phyloP scores from a whole-genome alignment of 1,139 yeast species.

The Suhomyces bolitotheri region DNA sequence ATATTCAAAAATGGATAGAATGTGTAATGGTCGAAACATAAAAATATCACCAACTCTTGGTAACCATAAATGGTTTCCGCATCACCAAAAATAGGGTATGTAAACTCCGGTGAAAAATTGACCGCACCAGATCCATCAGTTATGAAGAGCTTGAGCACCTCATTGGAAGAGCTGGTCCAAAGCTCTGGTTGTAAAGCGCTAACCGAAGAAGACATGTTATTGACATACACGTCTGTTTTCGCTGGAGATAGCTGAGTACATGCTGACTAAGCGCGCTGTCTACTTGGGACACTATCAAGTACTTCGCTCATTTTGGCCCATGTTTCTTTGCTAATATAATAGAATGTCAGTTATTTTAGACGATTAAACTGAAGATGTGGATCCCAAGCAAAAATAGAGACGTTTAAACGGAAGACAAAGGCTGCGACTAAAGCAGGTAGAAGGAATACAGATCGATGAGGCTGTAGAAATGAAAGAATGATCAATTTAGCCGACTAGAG shows the following conservation, averaged over 20 bases:
- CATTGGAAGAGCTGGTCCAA: conserved; percentile 20
- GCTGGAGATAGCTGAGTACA: background rate
- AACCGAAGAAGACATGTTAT: conserved; percentile 9
- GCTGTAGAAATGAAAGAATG: no score
- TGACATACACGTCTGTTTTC: conserved; percentile 5
- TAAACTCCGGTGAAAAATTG: conserved; percentile 68
- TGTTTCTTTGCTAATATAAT: no score
- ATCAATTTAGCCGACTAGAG: no score
- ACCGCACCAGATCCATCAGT: conserved; percentile 59
- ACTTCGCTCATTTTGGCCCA: no score
- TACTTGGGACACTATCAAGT: no score
- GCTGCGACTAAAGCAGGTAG: no score
- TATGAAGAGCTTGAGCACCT: conserved; percentile 21
- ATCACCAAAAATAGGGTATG: conserved; percentile 93
- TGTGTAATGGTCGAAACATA: conserved; percentile 50
- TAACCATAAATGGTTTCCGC: conserved; percentile 88
- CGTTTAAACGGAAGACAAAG: no score
- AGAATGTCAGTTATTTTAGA: no score
- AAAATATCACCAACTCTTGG: conserved; percentile 55
- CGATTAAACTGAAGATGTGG: no score
- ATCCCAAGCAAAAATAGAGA: no score
- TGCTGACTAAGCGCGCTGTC: conserved; percentile 6
- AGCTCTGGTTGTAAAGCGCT: conserved; percentile 20
- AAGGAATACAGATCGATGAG: no score
- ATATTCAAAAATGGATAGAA: conserved; percentile 54